Conservation (phyloP, 495 filamentous ascomycete species). For the Acidiella bohemica region DNA sequence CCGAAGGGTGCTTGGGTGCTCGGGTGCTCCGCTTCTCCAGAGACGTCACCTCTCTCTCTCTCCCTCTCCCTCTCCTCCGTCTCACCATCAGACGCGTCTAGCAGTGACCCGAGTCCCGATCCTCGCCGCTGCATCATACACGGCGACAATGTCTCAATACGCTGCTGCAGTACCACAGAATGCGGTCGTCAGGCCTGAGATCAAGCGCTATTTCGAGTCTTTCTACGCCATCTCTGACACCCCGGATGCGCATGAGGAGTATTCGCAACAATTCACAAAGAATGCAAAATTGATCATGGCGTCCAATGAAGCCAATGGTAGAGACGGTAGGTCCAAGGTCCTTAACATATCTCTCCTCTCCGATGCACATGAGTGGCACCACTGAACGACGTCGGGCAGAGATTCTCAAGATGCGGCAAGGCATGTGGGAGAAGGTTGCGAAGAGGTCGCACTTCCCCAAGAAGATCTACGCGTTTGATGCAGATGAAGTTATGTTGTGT, state of each 20-base stretch:
- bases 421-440: constrained; percentile 44
- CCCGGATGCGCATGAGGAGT: constrained; percentile 41
- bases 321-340: constrained; percentile 38
- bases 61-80: too few species aligned
- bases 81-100: too few species aligned
- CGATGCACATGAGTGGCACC: too few species aligned
- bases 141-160: constrained; percentile 15
- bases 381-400: constrained; percentile 32
- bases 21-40: too few species aligned
- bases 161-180: constrained; percentile 5
- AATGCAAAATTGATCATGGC: constrained; percentile 47
- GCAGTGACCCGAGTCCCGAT: too few species aligned
- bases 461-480: constrained; percentile 40
- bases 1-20: too few species aligned
- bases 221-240: constrained; percentile 49
- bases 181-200: constrained; percentile 21
- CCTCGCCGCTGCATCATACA: too few species aligned
- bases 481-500: constrained; percentile 46
- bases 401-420: constrained; percentile 40
- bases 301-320: constrained; percentile 36
- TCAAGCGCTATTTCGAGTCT: constrained; percentile 36
- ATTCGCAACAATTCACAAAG: constrained; percentile 40
- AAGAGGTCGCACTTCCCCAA: constrained; percentile 36
- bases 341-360: too few species aligned
- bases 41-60: neutral